Conservation (phyloP, 1,284 basidiomycete genomes). For the Ustanciosporium gigantosporum region DNA sequence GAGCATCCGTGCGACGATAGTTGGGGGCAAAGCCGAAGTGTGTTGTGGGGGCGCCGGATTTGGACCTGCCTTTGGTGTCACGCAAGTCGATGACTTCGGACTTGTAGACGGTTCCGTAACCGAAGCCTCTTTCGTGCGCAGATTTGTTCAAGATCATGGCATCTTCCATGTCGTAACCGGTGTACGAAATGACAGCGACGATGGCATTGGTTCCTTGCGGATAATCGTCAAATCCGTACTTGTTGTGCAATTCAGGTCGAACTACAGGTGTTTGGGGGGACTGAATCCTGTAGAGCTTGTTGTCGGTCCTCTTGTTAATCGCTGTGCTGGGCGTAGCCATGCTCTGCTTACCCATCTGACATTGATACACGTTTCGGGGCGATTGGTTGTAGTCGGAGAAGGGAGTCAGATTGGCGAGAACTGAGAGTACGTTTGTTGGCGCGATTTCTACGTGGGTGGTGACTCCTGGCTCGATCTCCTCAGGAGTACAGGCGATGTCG, state of each 20-base stretch:
- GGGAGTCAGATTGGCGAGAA: constrained; percentile 69
- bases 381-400: constrained; percentile 90
- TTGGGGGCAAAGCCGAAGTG: constrained; percentile 81
- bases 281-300: constrained; percentile 96
- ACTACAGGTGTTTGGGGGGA: constrained; percentile 94
- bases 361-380: constrained; percentile 70
- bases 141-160: constrained; percentile 99
- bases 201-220: constrained; percentile 98
- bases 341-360: constrained; percentile 98
- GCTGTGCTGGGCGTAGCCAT: constrained; percentile 98
- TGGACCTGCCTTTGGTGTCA: constrained; percentile 65
- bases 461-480: constrained; percentile 80
- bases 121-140: constrained; percentile 95
- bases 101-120: constrained; percentile 96
- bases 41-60: constrained; percentile 62
- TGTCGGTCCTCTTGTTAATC: constrained; percentile 88
- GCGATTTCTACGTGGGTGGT: constrained; percentile 87
- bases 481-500: constrained; percentile 90
- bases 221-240: constrained; percentile 98
- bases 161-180: constrained; percentile 99
- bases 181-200: constrained; percentile 99
- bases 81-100: constrained; percentile 88
- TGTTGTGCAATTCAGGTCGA: constrained; percentile 85
- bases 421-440: constrained; percentile 91
- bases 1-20: constrained; percentile 35